phyloP scores from a whole-genome alignment of 2,329 filamentous ascomycete species.

The Trichoderma gracile region DNA sequence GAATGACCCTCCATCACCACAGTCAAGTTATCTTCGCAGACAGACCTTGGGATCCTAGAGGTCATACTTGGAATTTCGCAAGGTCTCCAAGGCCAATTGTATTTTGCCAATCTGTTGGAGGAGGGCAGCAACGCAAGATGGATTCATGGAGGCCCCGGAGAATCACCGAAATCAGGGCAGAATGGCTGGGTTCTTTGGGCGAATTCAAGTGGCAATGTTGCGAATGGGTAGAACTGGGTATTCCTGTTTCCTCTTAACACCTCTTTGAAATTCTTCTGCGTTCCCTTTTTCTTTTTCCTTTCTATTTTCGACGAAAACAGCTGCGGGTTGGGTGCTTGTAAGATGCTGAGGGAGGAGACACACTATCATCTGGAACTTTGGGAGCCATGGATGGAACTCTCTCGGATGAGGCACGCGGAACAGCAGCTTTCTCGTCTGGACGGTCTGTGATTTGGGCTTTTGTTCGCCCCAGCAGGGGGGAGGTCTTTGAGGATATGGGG shows the following conservation, averaged over 20 bases:
- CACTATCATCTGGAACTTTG: too few relatives aligned
- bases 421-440: not conserved
- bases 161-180: not conserved
- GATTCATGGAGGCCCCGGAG: not conserved
- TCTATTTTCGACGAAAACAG: not conserved
- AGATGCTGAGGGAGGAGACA: not conserved
- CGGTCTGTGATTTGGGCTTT: not conserved
- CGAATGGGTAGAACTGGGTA: constrained; percentile 9
- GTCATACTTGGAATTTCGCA: not conserved
- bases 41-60: not conserved
- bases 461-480: not conserved
- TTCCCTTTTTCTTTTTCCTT: not conserved
- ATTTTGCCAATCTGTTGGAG: not conserved
- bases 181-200: not conserved
- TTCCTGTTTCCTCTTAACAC: not conserved
- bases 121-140: not conserved
- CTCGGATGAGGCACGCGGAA: not conserved
- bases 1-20: constrained; percentile 8
- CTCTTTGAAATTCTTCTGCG: not conserved
- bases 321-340: constrained; percentile 1
- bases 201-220: constrained; percentile 11
- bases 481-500: not conserved
- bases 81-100: not conserved
- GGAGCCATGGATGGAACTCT: too few relatives aligned
- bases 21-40: not conserved